Evolutionary conservation across 2,329 filamentous ascomycete species (phyloP).

Genomic region (Bisporella sp.): DNA sequence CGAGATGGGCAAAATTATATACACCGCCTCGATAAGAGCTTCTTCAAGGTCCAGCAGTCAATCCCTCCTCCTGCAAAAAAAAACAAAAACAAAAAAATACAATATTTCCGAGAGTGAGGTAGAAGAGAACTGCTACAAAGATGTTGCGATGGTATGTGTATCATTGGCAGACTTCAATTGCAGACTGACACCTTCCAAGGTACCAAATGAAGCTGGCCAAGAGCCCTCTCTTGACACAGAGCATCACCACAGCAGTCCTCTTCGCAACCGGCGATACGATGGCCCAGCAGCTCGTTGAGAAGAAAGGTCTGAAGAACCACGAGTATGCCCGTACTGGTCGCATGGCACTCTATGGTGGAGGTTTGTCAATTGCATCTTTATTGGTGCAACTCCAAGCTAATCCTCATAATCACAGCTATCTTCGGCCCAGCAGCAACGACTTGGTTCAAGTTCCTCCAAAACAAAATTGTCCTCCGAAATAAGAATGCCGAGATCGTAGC

Average conservation of each 20-base stretch:
- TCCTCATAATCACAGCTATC: slow-evolving; percentile 36
- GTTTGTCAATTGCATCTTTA: slow-evolving; percentile 35
- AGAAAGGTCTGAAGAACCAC: slow-evolving; percentile 69
- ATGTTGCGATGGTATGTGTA: slow-evolving; percentile 26
- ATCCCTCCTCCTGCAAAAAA: background rate
- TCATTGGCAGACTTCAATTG: background rate
- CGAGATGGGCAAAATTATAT: too few relatives aligned
- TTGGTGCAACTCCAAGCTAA: slow-evolving; percentile 9
- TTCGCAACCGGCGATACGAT: slow-evolving; percentile 89
- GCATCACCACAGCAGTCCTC: slow-evolving; percentile 81
- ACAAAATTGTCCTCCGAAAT: slow-evolving; percentile 48
- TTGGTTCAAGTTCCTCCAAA: slow-evolving; percentile 64
- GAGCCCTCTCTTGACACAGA: slow-evolving; percentile 83
- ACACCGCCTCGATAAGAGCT: too few relatives aligned
- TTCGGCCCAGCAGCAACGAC: slow-evolving; percentile 66
- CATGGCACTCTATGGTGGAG: slow-evolving; percentile 75
- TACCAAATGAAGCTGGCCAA: slow-evolving; percentile 79
- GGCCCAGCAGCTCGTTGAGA: slow-evolving; percentile 87
- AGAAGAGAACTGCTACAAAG: slow-evolving; percentile 9
- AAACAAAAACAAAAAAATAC: background rate
- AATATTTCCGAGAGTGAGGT: background rate
- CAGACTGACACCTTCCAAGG: slow-evolving; percentile 39
- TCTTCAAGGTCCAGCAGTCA: background rate
- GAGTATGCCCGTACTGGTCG: slow-evolving; percentile 64
- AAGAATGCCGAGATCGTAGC: slow-evolving; percentile 54